phyloP scores from a whole-genome alignment of 345 rosid genomes.

The Dipteronia dyeriana region DNA sequence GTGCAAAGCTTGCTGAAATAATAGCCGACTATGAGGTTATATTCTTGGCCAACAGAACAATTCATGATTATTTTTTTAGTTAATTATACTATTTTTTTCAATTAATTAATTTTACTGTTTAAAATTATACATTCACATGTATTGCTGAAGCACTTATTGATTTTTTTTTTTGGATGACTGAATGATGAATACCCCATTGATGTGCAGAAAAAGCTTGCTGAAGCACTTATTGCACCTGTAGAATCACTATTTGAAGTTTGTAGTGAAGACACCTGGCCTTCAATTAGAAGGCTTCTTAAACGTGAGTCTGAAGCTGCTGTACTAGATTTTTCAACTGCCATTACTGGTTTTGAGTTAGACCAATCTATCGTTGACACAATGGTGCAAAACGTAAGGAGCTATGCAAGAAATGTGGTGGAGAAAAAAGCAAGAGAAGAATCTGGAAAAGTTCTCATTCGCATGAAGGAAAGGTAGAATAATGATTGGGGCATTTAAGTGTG shows the following conservation, averaged over 20 bases:
- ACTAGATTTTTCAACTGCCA: conserved; percentile 41
- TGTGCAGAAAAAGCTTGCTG: conserved; percentile 57
- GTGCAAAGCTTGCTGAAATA: conserved; percentile 58
- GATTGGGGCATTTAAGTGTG: neutral
- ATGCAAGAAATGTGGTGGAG: conserved; percentile 58
- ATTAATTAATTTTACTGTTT: neutral
- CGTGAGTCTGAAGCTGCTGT: conserved; percentile 58
- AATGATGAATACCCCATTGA: conserved; percentile 19
- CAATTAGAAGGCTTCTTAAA: conserved; percentile 62
- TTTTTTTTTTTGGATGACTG: neutral
- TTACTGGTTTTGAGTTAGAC: conserved; percentile 67
- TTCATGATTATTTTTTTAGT: neutral
- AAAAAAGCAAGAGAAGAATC: conserved; percentile 79
- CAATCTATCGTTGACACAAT: conserved; percentile 34
- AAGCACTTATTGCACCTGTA: conserved; percentile 49
- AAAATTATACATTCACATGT: neutral
- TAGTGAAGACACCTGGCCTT: conserved; percentile 61
- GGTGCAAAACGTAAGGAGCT: conserved; percentile 52
- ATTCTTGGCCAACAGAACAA: conserved; percentile 13
- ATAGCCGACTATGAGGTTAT: conserved; percentile 52
- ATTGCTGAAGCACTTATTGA: neutral
- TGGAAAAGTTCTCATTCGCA: conserved; percentile 63
- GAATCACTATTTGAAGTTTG: conserved; percentile 65
- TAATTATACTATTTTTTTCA: too few relatives aligned
- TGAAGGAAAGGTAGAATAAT: conserved; percentile 64